Conservation (phyloP, 805 yeast species). For the Limtongozyma cylindracea region DNA sequence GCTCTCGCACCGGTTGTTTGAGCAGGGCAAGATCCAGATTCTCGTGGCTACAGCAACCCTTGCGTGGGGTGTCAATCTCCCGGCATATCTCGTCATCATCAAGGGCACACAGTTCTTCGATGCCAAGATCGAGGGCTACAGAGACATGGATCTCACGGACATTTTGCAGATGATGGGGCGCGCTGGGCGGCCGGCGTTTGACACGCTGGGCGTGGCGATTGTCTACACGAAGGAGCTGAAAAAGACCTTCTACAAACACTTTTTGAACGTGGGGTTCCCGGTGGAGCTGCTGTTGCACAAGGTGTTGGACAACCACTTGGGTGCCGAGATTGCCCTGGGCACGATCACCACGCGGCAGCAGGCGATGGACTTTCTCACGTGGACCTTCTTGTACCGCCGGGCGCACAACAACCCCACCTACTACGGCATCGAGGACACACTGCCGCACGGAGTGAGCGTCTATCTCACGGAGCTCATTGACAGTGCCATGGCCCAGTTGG, state of each 20-base stretch:
- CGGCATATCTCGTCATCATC: slow-evolving; percentile 15
- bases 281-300: slow-evolving; percentile 63
- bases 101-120: slow-evolving; percentile 49
- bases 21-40: slow-evolving; percentile 44
- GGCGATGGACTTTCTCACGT: slow-evolving; percentile 49
- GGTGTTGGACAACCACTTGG: slow-evolving; percentile 54
- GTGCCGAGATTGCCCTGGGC: slow-evolving; percentile 58
- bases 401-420: slow-evolving; percentile 60
- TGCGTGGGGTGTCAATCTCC: slow-evolving; percentile 7
- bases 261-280: slow-evolving; percentile 57
- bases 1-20: slow-evolving; percentile 45
- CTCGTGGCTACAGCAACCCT: slow-evolving; percentile 5
- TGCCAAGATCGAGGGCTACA: slow-evolving; percentile 14
- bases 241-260: slow-evolving; percentile 54
- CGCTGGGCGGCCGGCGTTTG: slow-evolving; percentile 67
- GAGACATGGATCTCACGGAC: slow-evolving; percentile 67
- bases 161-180: slow-evolving; percentile 71
- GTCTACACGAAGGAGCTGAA: slow-evolving; percentile 57
- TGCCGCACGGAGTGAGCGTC: slow-evolving; percentile 26
- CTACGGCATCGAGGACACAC: slow-evolving; percentile 42
- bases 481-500: slow-evolving; percentile 34
- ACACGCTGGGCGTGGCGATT: slow-evolving; percentile 26
- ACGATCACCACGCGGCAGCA: slow-evolving; percentile 37
- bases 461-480: slow-evolving; percentile 46
- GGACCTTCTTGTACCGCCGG: slow-evolving; percentile 54